phyloP scores from a whole-genome alignment of 257 asterid genomes.

The Oldenlandia corymbosa region DNA sequence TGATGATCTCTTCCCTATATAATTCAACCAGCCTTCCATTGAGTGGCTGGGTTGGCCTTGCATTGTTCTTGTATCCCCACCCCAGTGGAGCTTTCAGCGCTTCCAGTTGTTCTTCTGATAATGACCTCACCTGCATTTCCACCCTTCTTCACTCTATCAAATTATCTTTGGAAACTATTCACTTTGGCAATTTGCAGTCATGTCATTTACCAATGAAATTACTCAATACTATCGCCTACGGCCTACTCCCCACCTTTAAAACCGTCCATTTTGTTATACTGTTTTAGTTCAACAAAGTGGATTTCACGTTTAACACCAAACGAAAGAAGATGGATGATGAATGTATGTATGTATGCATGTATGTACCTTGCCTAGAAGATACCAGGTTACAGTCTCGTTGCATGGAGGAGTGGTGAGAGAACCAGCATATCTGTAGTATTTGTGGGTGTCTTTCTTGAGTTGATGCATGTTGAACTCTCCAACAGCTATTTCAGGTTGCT shows the following conservation, averaged over 20 bases:
- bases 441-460: conserved; percentile 34
- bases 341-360: too few species aligned
- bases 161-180: too few species aligned
- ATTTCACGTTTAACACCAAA: too few species aligned
- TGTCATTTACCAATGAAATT: too few species aligned
- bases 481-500: conserved; percentile 27
- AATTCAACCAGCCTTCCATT: conserved; percentile 56
- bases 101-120: conserved; percentile 42
- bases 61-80: conserved; percentile 46
- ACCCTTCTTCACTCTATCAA: too few species aligned
- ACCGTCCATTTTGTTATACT: too few species aligned
- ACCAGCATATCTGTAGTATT: conserved; percentile 61
- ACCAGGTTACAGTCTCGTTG: conserved; percentile 55
- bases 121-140: conserved; percentile 42
- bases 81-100: conserved; percentile 53
- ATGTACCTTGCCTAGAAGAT: conserved; percentile 58
- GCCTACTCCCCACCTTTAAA: too few species aligned
- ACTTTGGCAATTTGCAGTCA: too few species aligned
- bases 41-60: conserved; percentile 62
- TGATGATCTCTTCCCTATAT: conserved; percentile 23
- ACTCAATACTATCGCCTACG: too few species aligned
- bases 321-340: too few species aligned
- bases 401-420: conserved; percentile 86
- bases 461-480: conserved; percentile 46
- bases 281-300: too few species aligned